phyloP scores from a whole-genome alignment of 208 protist genomes.

The Entamoeba histolytica region DNA sequence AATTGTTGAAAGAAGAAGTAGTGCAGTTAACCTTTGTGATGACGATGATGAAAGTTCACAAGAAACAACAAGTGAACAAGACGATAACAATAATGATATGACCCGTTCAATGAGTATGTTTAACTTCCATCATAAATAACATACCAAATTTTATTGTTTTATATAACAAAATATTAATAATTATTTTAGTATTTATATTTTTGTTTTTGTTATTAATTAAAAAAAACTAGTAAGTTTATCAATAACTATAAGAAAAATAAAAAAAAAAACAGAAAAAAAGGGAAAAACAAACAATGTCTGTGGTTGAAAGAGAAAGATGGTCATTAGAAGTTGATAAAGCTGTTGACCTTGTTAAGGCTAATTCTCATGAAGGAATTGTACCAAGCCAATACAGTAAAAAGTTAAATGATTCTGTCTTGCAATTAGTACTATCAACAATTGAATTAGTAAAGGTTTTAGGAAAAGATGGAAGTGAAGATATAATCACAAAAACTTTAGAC shows the following conservation, averaged over 20 bases:
- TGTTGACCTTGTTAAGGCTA: no score
- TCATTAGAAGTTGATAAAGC: no score
- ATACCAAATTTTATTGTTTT: neutral
- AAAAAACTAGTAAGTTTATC: neutral
- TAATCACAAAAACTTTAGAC: neutral
- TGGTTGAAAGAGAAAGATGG: neutral
- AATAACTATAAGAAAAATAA: neutral
- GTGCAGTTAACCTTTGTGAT: no score
- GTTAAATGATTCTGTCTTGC: no score
- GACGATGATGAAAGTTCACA: no score
- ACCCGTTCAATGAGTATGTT: neutral
- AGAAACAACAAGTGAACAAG: no score
- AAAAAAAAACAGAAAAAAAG: neutral
- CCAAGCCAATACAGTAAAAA: no score
- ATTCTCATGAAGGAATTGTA: no score
- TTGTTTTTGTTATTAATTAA: neutral
- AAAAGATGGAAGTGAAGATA: neutral
- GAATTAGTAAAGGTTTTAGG: neutral
- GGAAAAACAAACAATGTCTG: neutral
- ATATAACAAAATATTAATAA: neutral
- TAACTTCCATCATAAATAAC: neutral
- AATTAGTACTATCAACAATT: neutral
- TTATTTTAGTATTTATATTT: neutral
- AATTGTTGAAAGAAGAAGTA: no score
- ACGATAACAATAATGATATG: neutral